These are phyloP conservation scores for Aegilops bicornis DNA, from an alignment of 176 grass and related monocot species.

Conservation along the genomic window DNA sequence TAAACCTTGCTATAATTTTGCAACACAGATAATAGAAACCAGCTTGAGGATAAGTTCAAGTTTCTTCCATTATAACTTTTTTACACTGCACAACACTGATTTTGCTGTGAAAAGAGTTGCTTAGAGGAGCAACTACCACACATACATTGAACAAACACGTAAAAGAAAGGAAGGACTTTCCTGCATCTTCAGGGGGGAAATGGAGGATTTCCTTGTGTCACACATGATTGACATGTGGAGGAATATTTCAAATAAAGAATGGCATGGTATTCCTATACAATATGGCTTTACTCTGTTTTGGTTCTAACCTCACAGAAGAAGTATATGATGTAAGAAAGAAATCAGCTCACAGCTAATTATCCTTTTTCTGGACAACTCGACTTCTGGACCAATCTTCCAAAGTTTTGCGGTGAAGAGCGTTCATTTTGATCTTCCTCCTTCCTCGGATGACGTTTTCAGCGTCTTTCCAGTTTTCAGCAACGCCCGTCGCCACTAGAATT, in stretches of 20 bases:
- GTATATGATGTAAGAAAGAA: background rate
- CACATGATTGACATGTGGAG: background rate
- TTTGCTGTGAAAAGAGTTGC: background rate
- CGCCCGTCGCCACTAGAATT: conserved; percentile 56
- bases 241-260: conserved; percentile 26
- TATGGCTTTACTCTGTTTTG: background rate
- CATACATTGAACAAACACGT: background rate
- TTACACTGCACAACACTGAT: background rate
- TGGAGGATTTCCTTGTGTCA: background rate
- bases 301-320: conserved; percentile 28
- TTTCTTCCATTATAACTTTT: background rate
- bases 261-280: background rate
- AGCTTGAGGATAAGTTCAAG: background rate
- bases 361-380: conserved; percentile 46
- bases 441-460: conserved; percentile 75
- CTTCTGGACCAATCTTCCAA: conserved; percentile 76
- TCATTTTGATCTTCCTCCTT: conserved; percentile 80
- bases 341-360: conserved; percentile 21
- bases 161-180: background rate
- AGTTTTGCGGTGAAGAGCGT: conserved; percentile 67
- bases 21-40: background rate
- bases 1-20: background rate
- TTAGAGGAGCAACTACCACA: background rate
- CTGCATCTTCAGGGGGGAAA: background rate
- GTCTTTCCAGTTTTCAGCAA: conserved; percentile 74